A percentile compares a stretch with the other conserved stretches of the same genome.
Conservation (phyloP, 148 eudicot species). For the Chenopodium berlandieri region DNA sequence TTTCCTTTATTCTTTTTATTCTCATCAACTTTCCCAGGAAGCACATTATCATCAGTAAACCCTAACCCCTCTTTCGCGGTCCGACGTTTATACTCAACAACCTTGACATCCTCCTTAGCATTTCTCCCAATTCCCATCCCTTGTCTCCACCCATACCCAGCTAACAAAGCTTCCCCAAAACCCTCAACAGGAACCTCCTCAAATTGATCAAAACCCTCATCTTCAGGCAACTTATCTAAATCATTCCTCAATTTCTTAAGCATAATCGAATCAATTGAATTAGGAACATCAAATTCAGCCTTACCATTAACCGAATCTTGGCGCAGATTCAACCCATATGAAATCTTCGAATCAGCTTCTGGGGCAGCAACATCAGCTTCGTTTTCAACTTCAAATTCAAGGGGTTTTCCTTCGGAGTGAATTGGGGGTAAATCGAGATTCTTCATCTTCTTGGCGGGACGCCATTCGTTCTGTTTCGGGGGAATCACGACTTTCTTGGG, state of each 20-base stretch:
- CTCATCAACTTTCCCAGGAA: background rate
- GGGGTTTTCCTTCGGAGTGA: constrained; percentile 30
- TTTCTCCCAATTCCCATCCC: constrained; percentile 81
- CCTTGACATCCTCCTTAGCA: constrained; percentile 69
- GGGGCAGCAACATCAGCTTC: background rate
- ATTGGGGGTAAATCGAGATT: constrained; percentile 50
- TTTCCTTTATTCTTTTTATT: background rate
- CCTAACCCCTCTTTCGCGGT: constrained; percentile 77
- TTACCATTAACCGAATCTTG: background rate
- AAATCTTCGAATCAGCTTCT: constrained; percentile 32
- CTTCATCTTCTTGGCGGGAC: constrained; percentile 60
- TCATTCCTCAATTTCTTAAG: constrained; percentile 61
- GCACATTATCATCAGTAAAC: constrained; percentile 31
- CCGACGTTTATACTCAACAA: constrained; percentile 48
- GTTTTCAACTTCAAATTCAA: constrained; percentile 38
- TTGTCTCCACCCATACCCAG: constrained; percentile 87
- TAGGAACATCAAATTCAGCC: background rate
- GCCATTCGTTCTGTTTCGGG: constrained; percentile 57
- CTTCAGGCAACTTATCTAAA: constrained; percentile 58
- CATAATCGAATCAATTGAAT: constrained; percentile 35
- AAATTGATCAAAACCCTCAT: constrained; percentile 53
- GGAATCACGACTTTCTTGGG: constrained; percentile 43
- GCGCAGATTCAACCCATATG: constrained; percentile 68
- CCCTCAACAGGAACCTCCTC: constrained; percentile 72
- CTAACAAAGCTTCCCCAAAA: constrained; percentile 68